Conservation (phyloP, 208 protist genomes). For the Phytomonas sp. region DNA sequence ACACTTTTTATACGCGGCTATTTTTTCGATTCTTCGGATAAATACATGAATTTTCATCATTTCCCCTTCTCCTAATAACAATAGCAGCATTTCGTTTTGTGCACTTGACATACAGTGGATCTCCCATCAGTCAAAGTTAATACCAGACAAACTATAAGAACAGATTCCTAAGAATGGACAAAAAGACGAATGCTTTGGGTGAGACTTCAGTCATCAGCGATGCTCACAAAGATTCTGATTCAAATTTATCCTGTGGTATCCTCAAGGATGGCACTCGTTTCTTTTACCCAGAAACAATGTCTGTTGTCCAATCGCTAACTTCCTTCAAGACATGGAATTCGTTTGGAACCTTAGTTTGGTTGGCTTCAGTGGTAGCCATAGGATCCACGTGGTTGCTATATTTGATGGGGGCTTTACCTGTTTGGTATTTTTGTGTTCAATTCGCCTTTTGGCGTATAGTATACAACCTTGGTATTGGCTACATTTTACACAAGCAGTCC, state of each 20-base stretch:
- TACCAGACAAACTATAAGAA: background rate
- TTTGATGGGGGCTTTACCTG: conserved; percentile 23
- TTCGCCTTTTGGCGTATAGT: conserved; percentile 91
- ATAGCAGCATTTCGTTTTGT: background rate
- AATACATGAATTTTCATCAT: background rate
- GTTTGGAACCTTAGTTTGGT: conserved; percentile 46
- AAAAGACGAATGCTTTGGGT: background rate
- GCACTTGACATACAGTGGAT: background rate
- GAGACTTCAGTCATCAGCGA: background rate
- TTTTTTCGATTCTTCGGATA: background rate
- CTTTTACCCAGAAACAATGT: conserved; percentile 57
- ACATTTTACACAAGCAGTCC: conserved; percentile 81
- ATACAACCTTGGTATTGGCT: conserved; percentile 91
- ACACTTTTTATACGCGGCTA: too few relatives aligned
- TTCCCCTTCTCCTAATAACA: background rate
- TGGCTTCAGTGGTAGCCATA: conserved; percentile 22
- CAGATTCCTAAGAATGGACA: background rate
- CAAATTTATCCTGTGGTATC: conserved; percentile 19
- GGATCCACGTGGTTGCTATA: conserved; percentile 30
- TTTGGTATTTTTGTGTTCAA: conserved; percentile 72
- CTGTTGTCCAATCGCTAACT: conserved; percentile 37
- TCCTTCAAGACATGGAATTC: conserved; percentile 39
- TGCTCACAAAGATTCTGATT: background rate
- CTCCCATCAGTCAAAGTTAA: background rate
- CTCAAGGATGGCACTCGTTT: conserved; percentile 49